These are phyloP conservation scores for Daedaleopsis nitida DNA, from an alignment of 768 basidiomycete species.

Conservation along the genomic window DNA sequence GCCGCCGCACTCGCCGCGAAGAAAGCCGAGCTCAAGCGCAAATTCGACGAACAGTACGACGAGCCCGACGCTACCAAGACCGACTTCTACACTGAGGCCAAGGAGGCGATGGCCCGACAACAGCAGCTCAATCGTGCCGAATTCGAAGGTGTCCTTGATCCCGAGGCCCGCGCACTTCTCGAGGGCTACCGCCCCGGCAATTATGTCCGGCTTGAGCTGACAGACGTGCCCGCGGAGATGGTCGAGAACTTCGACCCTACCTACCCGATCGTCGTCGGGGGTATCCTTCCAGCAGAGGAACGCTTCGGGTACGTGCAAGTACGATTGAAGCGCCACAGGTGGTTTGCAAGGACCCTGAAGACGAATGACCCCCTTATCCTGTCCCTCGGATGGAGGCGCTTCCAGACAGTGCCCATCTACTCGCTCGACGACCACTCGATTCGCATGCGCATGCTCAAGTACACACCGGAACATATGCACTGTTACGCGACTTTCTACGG, in stretches of 20 bases:
- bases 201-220: constrained; percentile 91
- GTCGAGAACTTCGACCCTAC: constrained; percentile 90
- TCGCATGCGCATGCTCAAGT: constrained; percentile 99
- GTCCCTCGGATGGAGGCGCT: constrained; percentile 97
- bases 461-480: constrained; percentile 99
- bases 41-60: constrained; percentile 97
- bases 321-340: constrained; percentile 94
- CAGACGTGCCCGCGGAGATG: constrained; percentile 85
- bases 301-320: constrained; percentile 93
- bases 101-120: constrained; percentile 88
- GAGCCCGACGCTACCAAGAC: constrained; percentile 76
- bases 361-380: constrained; percentile 96
- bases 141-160: constrained; percentile 71
- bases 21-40: constrained; percentile 89
- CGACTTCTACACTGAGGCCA: constrained; percentile 91
- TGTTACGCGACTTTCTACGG: constrained; percentile 98
- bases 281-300: constrained; percentile 87
- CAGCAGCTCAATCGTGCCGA: constrained; percentile 82
- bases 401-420: constrained; percentile 94
- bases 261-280: constrained; percentile 91
- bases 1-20: constrained; percentile 71
- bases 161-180: constrained; percentile 76
- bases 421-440: constrained; percentile 97
- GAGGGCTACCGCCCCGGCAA: constrained; percentile 90
- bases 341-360: constrained; percentile 90